Evolutionary conservation across 2,329 filamentous ascomycete species (phyloP).

Genomic region (Ilyonectria sp.): DNA sequence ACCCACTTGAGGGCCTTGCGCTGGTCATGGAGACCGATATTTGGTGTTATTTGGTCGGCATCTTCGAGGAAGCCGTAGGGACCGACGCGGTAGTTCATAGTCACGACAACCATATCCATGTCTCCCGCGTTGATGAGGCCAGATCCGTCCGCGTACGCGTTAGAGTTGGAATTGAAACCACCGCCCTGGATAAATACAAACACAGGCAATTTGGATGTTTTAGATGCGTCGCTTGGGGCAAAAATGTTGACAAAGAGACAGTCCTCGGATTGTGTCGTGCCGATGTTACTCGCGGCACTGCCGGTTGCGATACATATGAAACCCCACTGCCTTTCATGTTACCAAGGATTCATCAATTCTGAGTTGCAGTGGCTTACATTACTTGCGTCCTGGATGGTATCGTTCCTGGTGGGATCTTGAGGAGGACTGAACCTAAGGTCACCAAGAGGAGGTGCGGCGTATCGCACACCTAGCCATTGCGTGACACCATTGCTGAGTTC

Average conservation of each 20-base stretch:
- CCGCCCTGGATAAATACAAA: constrained; percentile 73
- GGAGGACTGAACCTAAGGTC: constrained; percentile 78
- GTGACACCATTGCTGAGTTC: constrained; percentile 70
- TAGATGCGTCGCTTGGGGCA: constrained; percentile 68
- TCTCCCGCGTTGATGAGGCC: constrained; percentile 72
- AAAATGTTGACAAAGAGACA: constrained; percentile 80
- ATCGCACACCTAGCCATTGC: constrained; percentile 83
- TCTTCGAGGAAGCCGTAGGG: constrained; percentile 80
- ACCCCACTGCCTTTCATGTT: constrained; percentile 40
- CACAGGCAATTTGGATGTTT: constrained; percentile 72
- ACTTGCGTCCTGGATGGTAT: constrained; percentile 67
- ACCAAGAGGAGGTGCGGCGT: constrained; percentile 78
- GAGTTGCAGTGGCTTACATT: constrained; percentile 55
- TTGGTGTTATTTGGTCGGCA: constrained; percentile 70
- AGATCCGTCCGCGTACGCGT: constrained; percentile 71
- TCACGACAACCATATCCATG: constrained; percentile 77
- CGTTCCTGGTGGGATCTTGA: constrained; percentile 68
- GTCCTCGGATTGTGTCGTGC: constrained; percentile 66
- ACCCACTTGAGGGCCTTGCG: constrained; percentile 80
- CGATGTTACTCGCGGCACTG: constrained; percentile 33
- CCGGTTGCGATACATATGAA: constrained; percentile 52
- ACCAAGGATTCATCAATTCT: neutral
- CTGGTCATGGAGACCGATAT: constrained; percentile 81
- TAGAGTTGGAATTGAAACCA: constrained; percentile 68
- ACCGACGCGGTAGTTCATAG: constrained; percentile 83